phyloP scores from a whole-genome alignment of 805 yeast genomes.

The Nakazawaea pomicola region DNA sequence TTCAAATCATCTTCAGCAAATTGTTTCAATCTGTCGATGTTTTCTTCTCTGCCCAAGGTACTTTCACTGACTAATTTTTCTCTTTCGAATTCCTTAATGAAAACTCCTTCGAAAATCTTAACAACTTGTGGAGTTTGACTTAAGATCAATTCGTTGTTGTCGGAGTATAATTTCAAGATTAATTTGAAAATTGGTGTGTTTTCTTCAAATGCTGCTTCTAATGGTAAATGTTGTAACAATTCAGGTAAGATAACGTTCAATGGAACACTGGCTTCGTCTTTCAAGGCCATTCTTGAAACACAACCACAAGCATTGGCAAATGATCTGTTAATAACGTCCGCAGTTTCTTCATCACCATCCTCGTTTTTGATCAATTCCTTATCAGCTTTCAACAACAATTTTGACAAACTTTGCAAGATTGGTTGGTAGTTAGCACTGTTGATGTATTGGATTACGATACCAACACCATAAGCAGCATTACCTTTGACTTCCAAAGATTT shows the following conservation, averaged over 20 bases:
- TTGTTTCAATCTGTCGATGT: slow-evolving; percentile 71
- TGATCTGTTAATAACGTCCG: slow-evolving; percentile 76
- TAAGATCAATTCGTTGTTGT: slow-evolving; percentile 50
- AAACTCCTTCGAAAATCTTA: slow-evolving; percentile 63
- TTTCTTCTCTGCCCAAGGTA: slow-evolving; percentile 82
- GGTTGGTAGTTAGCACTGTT: slow-evolving; percentile 54
- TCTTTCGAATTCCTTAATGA: slow-evolving; percentile 70
- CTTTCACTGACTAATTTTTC: slow-evolving; percentile 64
- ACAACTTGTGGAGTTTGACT: slow-evolving; percentile 57
- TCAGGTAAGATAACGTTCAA: slow-evolving; percentile 70
- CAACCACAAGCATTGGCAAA: slow-evolving; percentile 96
- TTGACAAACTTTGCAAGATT: slow-evolving; percentile 62
- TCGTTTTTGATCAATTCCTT: slow-evolving; percentile 57
- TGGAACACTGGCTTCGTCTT: slow-evolving; percentile 70
- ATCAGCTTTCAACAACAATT: slow-evolving; percentile 74
- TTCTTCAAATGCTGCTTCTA: slow-evolving; percentile 86
- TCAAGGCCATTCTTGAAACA: slow-evolving; percentile 85
- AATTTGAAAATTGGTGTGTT: slow-evolving; percentile 84
- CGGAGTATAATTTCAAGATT: slow-evolving; percentile 65
- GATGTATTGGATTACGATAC: slow-evolving; percentile 56
- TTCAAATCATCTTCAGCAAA: slow-evolving; percentile 62
- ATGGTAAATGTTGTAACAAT: slow-evolving; percentile 74
- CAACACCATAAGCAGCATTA: slow-evolving; percentile 94
- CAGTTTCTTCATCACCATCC: slow-evolving; percentile 69
- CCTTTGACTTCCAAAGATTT: slow-evolving; percentile 86